These are phyloP conservation scores for Voacanga thouarsii DNA, from an alignment of 257 asterid species.

Conservation along the genomic window DNA sequence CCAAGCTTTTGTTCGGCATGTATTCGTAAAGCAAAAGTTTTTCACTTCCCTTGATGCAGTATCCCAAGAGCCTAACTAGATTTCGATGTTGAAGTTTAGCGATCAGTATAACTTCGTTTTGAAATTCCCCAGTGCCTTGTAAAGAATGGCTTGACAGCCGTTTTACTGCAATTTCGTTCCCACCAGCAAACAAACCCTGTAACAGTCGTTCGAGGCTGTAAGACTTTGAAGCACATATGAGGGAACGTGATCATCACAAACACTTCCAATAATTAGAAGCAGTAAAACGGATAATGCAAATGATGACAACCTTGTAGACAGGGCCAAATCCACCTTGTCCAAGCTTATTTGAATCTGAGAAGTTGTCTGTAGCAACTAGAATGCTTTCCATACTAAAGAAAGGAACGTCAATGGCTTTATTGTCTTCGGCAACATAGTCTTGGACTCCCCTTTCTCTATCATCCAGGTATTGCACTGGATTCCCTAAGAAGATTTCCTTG, in stretches of 20 bases:
- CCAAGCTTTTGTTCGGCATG: constrained; percentile 36
- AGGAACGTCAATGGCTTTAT: constrained; percentile 34
- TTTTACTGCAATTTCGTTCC: constrained; percentile 35
- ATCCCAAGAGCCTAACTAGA: constrained; percentile 34
- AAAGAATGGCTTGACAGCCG: constrained; percentile 32
- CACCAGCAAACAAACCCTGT: constrained; percentile 23
- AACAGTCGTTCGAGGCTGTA: neutral
- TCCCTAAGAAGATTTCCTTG: constrained; percentile 6
- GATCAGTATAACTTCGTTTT: constrained; percentile 30
- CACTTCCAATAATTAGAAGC: too few relatives aligned
- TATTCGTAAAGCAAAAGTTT: constrained; percentile 29
- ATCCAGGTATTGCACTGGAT: constrained; percentile 2
- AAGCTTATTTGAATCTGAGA: constrained; percentile 47
- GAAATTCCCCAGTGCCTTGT: constrained; percentile 35
- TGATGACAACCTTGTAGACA: constrained; percentile 43
- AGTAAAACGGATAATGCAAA: too few relatives aligned
- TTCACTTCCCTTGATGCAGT: constrained; percentile 33
- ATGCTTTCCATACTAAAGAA: constrained; percentile 37
- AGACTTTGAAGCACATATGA: neutral
- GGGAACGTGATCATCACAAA: neutral
- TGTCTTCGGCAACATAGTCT: constrained; percentile 32
- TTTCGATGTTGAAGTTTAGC: constrained; percentile 37
- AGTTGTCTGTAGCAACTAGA: constrained; percentile 47
- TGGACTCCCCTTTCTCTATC: constrained; percentile 21
- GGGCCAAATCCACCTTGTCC: constrained; percentile 75